Evolutionary conservation across 257 asterid species (phyloP).

Genomic region (Paulownia fortunei): DNA sequence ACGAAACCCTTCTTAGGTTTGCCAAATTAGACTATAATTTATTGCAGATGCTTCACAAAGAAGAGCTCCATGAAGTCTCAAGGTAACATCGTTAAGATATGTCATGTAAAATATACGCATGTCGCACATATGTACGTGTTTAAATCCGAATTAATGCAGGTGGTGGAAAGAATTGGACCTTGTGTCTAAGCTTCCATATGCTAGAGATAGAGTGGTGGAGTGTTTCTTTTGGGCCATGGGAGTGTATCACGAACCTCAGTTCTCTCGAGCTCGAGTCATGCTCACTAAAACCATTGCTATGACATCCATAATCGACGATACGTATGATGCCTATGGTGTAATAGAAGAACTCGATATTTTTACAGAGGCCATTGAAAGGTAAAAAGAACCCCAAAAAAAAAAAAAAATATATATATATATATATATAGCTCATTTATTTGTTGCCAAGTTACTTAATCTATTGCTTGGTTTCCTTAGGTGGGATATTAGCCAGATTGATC

Average conservation of each 20-base stretch:
- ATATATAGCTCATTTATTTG: not conserved
- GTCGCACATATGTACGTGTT: no score
- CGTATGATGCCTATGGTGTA: conserved; percentile 33
- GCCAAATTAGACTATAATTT: conserved; percentile 42
- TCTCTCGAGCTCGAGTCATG: conserved; percentile 22
- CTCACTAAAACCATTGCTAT: conserved; percentile 16
- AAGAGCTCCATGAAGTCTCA: conserved; percentile 32
- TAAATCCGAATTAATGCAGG: not conserved
- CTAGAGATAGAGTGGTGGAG: conserved; percentile 31
- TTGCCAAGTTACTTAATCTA: no score
- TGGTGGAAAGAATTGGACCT: conserved; percentile 23
- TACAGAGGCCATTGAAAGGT: conserved; percentile 24
- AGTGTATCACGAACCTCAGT: conserved; percentile 32
- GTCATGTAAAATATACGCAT: no score
- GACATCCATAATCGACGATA: conserved; percentile 32
- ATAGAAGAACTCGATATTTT: conserved; percentile 26
- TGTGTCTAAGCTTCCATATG: not conserved
- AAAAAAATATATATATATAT: not conserved
- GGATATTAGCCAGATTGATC: conserved; percentile 26
- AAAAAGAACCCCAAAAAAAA: not conserved
- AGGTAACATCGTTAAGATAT: conserved; percentile 25
- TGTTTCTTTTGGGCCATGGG: conserved; percentile 29
- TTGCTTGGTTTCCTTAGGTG: conserved; percentile 32
- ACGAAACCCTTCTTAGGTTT: conserved; percentile 23
- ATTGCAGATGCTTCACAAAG: conserved; percentile 31